These are phyloP conservation scores for Tolypocladium ophioglossoides DNA, from an alignment of 2,329 filamentous ascomycete species.

Conservation along the genomic window DNA sequence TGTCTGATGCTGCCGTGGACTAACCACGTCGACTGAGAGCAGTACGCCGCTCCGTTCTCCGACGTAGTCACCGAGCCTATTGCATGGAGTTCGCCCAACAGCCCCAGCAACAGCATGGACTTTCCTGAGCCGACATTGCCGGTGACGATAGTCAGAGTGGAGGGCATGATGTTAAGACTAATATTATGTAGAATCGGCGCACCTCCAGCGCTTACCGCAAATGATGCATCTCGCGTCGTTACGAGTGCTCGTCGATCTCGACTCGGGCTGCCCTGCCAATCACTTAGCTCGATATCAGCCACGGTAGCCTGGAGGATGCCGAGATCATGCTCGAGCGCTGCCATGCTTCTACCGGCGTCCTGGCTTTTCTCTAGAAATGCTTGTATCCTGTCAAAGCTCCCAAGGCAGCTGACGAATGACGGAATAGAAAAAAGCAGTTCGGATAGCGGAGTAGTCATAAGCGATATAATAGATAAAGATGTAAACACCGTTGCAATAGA, in stretches of 20 bases:
- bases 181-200: background rate
- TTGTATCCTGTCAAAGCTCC: slow-evolving; percentile 13
- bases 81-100: slow-evolving; percentile 6
- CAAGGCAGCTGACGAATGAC: slow-evolving; percentile 10
- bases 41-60: slow-evolving; percentile 4
- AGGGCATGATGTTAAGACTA: background rate
- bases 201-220: background rate
- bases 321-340: no score
- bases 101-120: slow-evolving; percentile 2
- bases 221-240: no score
- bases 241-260: no score
- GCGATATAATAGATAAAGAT: slow-evolving; percentile 12
- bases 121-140: slow-evolving; percentile 12
- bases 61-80: background rate
- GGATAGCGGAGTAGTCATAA: slow-evolving; percentile 10
- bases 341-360: no score
- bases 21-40: slow-evolving; percentile 9
- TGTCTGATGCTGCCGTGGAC: slow-evolving; percentile 4
- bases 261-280: no score
- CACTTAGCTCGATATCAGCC: no score
- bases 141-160: slow-evolving; percentile 5
- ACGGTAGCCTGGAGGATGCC: no score
- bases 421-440: slow-evolving; percentile 10
- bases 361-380: background rate
- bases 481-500: slow-evolving; percentile 10